Percentiles rank a stretch among this genome's conserved stretches.
phyloP scores from a whole-genome alignment of 169 alveolate species.

The Plasmodium relictum region DNA sequence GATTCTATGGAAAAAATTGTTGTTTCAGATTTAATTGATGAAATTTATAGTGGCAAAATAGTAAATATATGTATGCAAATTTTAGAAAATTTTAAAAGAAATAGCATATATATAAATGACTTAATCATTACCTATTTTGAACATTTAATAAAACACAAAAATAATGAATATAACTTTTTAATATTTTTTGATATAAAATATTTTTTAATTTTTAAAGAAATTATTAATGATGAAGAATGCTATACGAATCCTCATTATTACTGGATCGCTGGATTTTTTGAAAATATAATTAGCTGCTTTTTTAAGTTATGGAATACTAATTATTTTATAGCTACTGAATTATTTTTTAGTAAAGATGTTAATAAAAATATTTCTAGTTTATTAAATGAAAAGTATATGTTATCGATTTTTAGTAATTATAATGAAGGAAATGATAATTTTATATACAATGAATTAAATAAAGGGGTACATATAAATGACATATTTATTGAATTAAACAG shows the following conservation, averaged over 20 bases:
- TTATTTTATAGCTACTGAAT: constrained; percentile 34
- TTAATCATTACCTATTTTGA: constrained; percentile 63
- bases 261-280: constrained; percentile 64
- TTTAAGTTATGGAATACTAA: constrained; percentile 56
- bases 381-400: constrained; percentile 59
- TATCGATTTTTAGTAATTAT: constrained; percentile 70
- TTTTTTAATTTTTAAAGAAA: constrained; percentile 36
- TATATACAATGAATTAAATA: constrained; percentile 22
- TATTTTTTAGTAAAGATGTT: constrained; percentile 40
- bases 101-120: constrained; percentile 42
- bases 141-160: constrained; percentile 45
- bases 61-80: constrained; percentile 67
- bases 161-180: constrained; percentile 54
- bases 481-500: constrained; percentile 38
- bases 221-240: constrained; percentile 38
- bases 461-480: constrained; percentile 40
- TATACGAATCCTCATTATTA: constrained; percentile 31
- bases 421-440: constrained; percentile 58
- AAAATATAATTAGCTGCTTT: constrained; percentile 31
- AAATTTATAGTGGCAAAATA: constrained; percentile 64
- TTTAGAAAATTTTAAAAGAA: constrained; percentile 50
- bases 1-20: constrained; percentile 37
- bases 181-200: constrained; percentile 57
- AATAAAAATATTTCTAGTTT: constrained; percentile 28
- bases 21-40: constrained; percentile 30